Conservation (phyloP, 2,329 filamentous ascomycete genomes). For the Didymellaceae sp. region DNA sequence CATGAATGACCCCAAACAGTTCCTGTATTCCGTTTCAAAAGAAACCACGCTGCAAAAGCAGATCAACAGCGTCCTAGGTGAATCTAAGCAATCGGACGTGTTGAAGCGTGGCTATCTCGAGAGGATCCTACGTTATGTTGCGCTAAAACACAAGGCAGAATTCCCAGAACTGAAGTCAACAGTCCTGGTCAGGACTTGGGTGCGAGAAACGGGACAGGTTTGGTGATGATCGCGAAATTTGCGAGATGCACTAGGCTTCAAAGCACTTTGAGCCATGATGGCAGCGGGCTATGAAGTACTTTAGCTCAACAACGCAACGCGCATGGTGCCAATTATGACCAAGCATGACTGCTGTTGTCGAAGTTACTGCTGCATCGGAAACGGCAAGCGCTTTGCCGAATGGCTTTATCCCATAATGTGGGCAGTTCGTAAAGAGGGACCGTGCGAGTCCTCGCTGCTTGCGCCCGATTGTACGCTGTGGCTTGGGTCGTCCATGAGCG, state of each 20-base stretch:
- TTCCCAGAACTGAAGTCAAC: conserved; percentile 27
- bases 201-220: conserved; percentile 21
- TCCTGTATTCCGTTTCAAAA: neutral
- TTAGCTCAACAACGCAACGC: too few relatives aligned
- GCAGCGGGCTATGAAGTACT: too few relatives aligned
- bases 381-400: too few relatives aligned
- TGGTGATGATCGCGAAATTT: conserved; percentile 12
- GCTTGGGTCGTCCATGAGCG: too few relatives aligned
- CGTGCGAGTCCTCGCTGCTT: too few relatives aligned
- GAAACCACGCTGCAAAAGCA: neutral
- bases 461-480: too few relatives aligned
- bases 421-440: too few relatives aligned
- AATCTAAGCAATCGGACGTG: neutral
- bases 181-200: conserved; percentile 24
- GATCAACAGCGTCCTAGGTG: neutral
- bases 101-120: conserved; percentile 18
- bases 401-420: too few relatives aligned
- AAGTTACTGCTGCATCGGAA: too few relatives aligned
- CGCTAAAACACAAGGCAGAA: conserved; percentile 17
- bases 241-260: neutral
- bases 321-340: too few relatives aligned
- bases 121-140: conserved; percentile 17
- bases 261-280: too few relatives aligned
- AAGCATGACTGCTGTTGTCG: too few relatives aligned
- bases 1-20: neutral